A percentile compares a stretch with the other conserved stretches of the same genome.
phyloP scores from a whole-genome alignment of 164 flowering plant genomes.

The grape (Vitis vinifera) region DNA sequence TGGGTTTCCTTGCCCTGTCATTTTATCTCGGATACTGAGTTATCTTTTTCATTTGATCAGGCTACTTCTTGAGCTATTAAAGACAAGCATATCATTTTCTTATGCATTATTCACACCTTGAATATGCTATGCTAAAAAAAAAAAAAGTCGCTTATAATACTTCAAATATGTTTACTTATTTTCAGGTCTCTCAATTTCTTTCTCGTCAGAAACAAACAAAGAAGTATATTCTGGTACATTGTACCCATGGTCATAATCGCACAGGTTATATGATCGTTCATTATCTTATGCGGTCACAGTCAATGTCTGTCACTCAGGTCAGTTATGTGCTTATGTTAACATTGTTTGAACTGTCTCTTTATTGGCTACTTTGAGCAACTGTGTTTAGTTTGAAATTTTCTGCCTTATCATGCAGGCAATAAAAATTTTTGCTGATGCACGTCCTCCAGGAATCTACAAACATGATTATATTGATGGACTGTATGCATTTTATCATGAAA shows the following conservation, averaged over 20 bases:
- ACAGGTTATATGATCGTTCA: slow-evolving; percentile 97
- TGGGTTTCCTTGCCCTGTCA: neutral
- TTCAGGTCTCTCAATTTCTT: slow-evolving; percentile 78
- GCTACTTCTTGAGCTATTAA: neutral
- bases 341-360: neutral
- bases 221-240: slow-evolving; percentile 86
- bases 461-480: slow-evolving; percentile 86
- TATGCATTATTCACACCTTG: neutral
- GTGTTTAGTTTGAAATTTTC: slow-evolving; percentile 1
- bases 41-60: neutral
- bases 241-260: slow-evolving; percentile 98
- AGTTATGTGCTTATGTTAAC: slow-evolving; percentile 5
- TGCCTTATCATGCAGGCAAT: slow-evolving; percentile 57
- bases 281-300: slow-evolving; percentile 76
- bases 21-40: neutral
- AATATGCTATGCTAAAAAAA: neutral
- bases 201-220: slow-evolving; percentile 68
- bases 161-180: neutral
- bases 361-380: neutral
- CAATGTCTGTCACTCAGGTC: slow-evolving; percentile 80
- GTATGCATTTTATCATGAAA: slow-evolving; percentile 88
- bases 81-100: neutral
- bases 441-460: slow-evolving; percentile 98
- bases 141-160: neutral
- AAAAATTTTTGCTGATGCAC: slow-evolving; percentile 73